A percentile compares a stretch with the other conserved stretches of the same genome.
phyloP scores from a whole-genome alignment of 2,329 filamentous ascomycete genomes.

The Colletotrichum somersetense region DNA sequence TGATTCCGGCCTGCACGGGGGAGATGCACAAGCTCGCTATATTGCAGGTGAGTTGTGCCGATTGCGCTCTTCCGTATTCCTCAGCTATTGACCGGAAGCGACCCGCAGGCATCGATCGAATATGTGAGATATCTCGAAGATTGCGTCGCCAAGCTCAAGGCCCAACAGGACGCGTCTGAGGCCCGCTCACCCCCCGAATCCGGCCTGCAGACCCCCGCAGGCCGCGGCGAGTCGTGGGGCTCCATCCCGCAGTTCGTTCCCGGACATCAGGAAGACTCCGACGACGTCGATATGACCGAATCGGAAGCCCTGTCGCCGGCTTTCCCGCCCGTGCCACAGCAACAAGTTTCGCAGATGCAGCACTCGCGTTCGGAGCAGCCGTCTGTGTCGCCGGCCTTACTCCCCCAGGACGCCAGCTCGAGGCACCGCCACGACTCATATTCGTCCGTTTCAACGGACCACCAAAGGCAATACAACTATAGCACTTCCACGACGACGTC shows the following conservation, averaged over 20 bases:
- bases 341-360: conserved; percentile 18
- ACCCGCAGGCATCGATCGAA: conserved; percentile 86
- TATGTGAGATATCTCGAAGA: conserved; percentile 95
- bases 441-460: conserved; percentile 64
- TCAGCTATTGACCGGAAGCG: conserved; percentile 1
- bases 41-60: conserved; percentile 76
- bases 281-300: conserved; percentile 73
- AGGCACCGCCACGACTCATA: conserved; percentile 63
- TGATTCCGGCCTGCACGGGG: conserved; percentile 96
- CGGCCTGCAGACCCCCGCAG: conserved; percentile 47
- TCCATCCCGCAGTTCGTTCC: conserved; percentile 46
- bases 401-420: conserved; percentile 57
- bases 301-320: conserved; percentile 61
- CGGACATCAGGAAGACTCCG: conserved; percentile 55
- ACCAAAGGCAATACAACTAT: conserved; percentile 62
- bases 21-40: conserved; percentile 99
- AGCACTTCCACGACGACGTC: conserved; percentile 63
- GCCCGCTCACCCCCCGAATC: conserved; percentile 46
- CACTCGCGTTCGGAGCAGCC: conserved; percentile 54
- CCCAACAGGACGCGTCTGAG: conserved; percentile 56
- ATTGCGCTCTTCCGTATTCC: neutral
- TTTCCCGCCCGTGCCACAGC: conserved; percentile 52
- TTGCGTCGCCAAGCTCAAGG: conserved; percentile 85
- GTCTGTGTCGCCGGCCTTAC: conserved; percentile 65
- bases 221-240: conserved; percentile 46